These are phyloP conservation scores for Amanita pallidorosea DNA, from an alignment of 768 basidiomycete genomes.

Conservation along the genomic window DNA sequence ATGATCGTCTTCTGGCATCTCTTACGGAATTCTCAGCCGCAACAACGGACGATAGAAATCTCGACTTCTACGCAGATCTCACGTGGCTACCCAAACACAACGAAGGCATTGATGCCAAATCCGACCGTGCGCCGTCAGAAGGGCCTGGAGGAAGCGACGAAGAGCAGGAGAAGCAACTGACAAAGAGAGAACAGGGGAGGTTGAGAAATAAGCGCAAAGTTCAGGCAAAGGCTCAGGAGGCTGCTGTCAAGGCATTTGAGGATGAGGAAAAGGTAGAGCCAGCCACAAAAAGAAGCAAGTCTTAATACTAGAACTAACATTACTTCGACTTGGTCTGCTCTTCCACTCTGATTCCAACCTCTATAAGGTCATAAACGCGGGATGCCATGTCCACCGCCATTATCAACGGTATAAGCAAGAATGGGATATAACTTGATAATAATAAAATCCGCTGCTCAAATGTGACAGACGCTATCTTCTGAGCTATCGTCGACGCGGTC, in stretches of 20 bases:
- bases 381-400: constrained; percentile 68
- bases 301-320: not conserved
- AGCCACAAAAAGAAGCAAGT: not conserved
- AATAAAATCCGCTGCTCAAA: constrained; percentile 43
- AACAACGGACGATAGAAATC: constrained; percentile 31
- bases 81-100: constrained; percentile 49
- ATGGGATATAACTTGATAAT: constrained; percentile 65
- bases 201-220: constrained; percentile 41
- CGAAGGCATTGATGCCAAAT: constrained; percentile 16
- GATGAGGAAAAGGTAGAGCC: not conserved
- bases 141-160: constrained; percentile 7
- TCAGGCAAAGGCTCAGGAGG: constrained; percentile 18
- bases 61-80: constrained; percentile 54
- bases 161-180: constrained; percentile 16
- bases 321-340: constrained; percentile 20
- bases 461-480: constrained; percentile 29
- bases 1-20: constrained; percentile 23
- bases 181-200: constrained; percentile 38
- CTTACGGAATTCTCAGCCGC: constrained; percentile 32
- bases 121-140: constrained; percentile 1
- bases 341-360: constrained; percentile 15
- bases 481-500: constrained; percentile 14
- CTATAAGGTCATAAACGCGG: constrained; percentile 11
- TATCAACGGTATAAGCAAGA: constrained; percentile 56
- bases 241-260: not conserved